Conservation (phyloP, 495 filamentous ascomycete genomes). For the Coniosporium apollinis region DNA sequence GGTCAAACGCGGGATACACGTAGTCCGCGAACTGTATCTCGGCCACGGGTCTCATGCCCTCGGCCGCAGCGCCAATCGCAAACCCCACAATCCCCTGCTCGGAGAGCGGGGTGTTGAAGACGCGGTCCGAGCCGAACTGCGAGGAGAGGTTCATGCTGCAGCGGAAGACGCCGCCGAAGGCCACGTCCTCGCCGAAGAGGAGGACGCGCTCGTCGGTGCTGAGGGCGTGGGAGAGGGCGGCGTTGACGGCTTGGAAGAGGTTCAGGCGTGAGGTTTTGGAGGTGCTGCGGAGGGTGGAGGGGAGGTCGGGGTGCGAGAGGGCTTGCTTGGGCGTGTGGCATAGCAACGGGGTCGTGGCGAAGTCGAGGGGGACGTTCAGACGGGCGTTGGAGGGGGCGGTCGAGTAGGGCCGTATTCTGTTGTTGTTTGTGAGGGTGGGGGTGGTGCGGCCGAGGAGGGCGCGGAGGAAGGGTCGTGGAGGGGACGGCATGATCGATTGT, state of each 20-base stretch:
- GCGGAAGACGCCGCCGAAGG: conserved; percentile 92
- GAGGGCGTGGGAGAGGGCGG: conserved; percentile 69
- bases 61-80: conserved; percentile 72
- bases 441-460: too few species aligned
- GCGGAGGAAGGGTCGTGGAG: conserved; percentile 9
- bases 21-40: conserved; percentile 99
- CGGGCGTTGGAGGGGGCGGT: conserved; percentile 31
- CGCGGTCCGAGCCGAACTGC: conserved; percentile 71
- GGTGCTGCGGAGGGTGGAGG: conserved; percentile 43
- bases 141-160: conserved; percentile 82
- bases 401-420: conserved; percentile 16
- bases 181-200: conserved; percentile 91
- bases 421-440: conserved; percentile 6
- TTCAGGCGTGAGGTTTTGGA: conserved; percentile 70
- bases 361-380: conserved; percentile 81
- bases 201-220: conserved; percentile 68
- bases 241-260: conserved; percentile 82
- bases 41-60: conserved; percentile 85
- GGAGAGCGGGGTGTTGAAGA: conserved; percentile 91
- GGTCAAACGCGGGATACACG: conserved; percentile 90
- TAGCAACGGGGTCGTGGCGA: conserved; percentile 62
- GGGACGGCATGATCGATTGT: conserved; percentile 5
- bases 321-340: conserved; percentile 58
- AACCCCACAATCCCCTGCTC: conserved; percentile 95
- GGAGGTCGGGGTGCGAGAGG: conserved; percentile 47